A percentile compares a stretch with the other conserved stretches of the same genome.
These are phyloP conservation scores for Graphilbum fragrans DNA, from an alignment of 2,329 filamentous ascomycete species.

Conservation along the genomic window DNA sequence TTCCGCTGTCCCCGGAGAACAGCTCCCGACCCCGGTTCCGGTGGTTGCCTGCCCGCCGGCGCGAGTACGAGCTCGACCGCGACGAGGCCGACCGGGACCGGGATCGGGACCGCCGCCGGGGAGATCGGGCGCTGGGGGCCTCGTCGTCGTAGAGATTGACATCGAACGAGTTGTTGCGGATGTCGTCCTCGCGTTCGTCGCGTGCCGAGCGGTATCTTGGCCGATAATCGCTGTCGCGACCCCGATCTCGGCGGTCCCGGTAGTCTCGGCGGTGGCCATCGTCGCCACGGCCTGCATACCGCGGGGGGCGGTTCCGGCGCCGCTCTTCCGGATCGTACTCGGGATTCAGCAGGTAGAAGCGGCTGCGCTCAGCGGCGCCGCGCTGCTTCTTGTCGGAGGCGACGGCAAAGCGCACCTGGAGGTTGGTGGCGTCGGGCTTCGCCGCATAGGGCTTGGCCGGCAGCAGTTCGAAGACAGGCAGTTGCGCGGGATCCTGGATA, in stretches of 20 bases:
- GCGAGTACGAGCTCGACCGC: conserved; percentile 6
- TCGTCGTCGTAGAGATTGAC: conserved; percentile 54
- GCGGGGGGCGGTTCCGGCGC: conserved; percentile 9
- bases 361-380: conserved; percentile 68
- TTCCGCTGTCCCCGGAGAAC: conserved; percentile 33
- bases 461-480: conserved; percentile 51
- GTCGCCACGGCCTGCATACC: not conserved
- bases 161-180: conserved; percentile 45
- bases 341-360: conserved; percentile 87
- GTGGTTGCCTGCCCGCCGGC: conserved; percentile 10
- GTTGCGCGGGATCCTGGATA: conserved; percentile 38
- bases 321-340: conserved; percentile 75
- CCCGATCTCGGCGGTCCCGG: no score
- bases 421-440: conserved; percentile 54
- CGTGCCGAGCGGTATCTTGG: conserved; percentile 13
- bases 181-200: conserved; percentile 34
- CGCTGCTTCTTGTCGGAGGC: conserved; percentile 66
- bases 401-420: conserved; percentile 65
- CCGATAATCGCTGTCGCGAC: no score
- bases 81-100: conserved; percentile 1
- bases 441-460: conserved; percentile 56
- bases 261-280: conserved; percentile 11
- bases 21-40: conserved; percentile 47
- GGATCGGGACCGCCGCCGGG: conserved; percentile 14
- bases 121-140: conserved; percentile 20